phyloP scores from a whole-genome alignment of 2,329 filamentous ascomycete genomes.

The Aspergillus terreus region DNA sequence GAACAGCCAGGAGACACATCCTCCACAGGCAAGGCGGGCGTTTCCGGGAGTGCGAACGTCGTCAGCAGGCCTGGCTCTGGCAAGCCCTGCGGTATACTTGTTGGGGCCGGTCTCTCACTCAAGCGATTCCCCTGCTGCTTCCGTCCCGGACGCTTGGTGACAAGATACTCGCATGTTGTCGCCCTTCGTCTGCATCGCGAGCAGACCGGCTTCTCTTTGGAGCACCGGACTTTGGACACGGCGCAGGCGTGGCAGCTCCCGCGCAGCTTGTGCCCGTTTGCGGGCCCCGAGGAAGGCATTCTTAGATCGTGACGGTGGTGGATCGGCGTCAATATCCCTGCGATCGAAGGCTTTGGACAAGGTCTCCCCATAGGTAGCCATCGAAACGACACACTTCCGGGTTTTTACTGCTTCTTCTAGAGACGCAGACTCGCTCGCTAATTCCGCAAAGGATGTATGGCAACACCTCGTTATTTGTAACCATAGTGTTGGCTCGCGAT shows the following conservation, averaged over 20 bases:
- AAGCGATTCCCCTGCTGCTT: slow-evolving; percentile 10
- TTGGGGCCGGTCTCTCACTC: not conserved
- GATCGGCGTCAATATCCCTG: too few relatives aligned
- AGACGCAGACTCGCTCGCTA: too few relatives aligned
- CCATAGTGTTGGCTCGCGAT: too few relatives aligned
- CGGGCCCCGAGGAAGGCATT: slow-evolving; percentile 1
- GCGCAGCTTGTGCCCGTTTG: slow-evolving; percentile 22
- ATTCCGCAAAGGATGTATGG: too few relatives aligned
- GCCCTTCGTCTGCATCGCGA: slow-evolving; percentile 29
- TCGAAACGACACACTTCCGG: too few relatives aligned
- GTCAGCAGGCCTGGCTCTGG: not conserved
- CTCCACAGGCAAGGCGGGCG: not conserved
- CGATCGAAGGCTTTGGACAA: too few relatives aligned
- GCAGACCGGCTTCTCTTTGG: slow-evolving; percentile 19
- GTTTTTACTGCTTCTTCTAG: too few relatives aligned
- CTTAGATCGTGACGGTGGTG: too few relatives aligned
- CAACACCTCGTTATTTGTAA: too few relatives aligned
- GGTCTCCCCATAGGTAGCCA: too few relatives aligned
- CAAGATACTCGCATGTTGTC: slow-evolving; percentile 29
- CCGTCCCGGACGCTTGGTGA: slow-evolving; percentile 26
- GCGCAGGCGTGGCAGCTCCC: slow-evolving; percentile 38
- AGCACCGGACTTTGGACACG: slow-evolving; percentile 28
- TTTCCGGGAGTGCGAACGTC: not conserved
- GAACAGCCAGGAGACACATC: not conserved
- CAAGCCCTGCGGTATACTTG: not conserved